Percentiles rank a stretch among this genome's conserved stretches.
Conservation (phyloP, 202 grass and related monocot genomes). For the Zizania palustris region DNA sequence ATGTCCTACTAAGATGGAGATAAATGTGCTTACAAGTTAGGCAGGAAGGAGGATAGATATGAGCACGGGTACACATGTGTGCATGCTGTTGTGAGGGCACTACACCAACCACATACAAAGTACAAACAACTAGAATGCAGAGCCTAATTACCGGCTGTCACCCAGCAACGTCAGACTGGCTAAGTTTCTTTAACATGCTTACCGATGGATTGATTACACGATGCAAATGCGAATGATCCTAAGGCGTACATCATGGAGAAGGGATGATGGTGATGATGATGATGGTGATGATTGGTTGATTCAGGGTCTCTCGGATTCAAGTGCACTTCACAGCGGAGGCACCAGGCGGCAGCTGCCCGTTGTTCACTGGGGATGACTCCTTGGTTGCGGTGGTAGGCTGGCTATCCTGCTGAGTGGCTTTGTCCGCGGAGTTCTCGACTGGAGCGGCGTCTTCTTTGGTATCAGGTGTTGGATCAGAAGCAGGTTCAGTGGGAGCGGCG, state of each 20-base stretch:
- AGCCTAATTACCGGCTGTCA: conserved; percentile 46
- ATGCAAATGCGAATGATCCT: conserved; percentile 41
- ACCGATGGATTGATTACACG: conserved; percentile 43
- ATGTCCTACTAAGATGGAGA: conserved; percentile 51
- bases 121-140: conserved; percentile 39
- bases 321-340: conserved; percentile 52
- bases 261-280: too few relatives aligned
- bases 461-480: conserved; percentile 26
- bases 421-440: conserved; percentile 32
- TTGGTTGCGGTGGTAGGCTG: background rate
- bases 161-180: conserved; percentile 60
- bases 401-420: conserved; percentile 26
- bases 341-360: conserved; percentile 49
- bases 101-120: conserved; percentile 43
- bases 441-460: conserved; percentile 33
- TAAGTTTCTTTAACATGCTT: conserved; percentile 52
- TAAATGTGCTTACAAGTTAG: conserved; percentile 54
- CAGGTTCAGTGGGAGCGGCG: conserved; percentile 31
- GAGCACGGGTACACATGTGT: conserved; percentile 28
- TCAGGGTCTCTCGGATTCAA: conserved; percentile 22
- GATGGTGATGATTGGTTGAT: too few relatives aligned
- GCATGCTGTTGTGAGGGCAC: background rate
- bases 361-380: conserved; percentile 38
- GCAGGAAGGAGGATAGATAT: background rate
- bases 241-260: background rate